Base-by-base conservation (phyloP, 148 eudicot species). In the Cornus suecica region DNA sequence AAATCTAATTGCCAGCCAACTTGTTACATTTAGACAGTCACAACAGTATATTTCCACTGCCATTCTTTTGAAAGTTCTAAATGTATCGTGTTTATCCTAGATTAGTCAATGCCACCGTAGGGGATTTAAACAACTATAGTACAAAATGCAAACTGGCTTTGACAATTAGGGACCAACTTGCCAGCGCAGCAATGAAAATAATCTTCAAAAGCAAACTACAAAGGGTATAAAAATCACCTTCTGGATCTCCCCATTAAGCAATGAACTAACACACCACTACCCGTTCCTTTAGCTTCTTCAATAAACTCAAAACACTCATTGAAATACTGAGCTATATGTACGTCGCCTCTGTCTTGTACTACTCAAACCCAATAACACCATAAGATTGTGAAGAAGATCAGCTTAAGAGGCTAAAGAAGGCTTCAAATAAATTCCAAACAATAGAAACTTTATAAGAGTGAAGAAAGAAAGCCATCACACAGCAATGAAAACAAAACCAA, bases 221-320 rank as follows among this genome's bases (percentile, higher is more conserved):
- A 1, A 77, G 73, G 5, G 62, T 5, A 41, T 15, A 71, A 34
- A 66, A 37, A 25, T 74, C 75, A 95, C 99, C 99, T 95, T 90
- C 99, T 88, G 22, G 97, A 95, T 89, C 48, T 88, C 75, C 99
- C 99, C n/a, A 83, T 87, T 78, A 95, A 87, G 85, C 99, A 95
- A 79, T 95, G 99, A 27, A 95, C 97, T 85, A 95, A 83, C 15
- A 92, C 93, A 32, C 90, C 91, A 78, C 92, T 93, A 68, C 92
- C 94, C 7, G 32, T 64, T 72, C 79, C 76, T 84, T 82, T 87
- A 73, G 91, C 99, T 83, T 90, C 97, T 29, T 92, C 97, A 30
- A 95, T 91, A 82, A 95, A 95, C 31, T 79, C 34, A 42, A 95
- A 86, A 75, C 97, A 92, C 58, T 88, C 97, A 68, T 86, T 92